Base-by-base conservation (phyloP, 805 yeast species). In the Wickerhamomyces mucosus region DNA sequence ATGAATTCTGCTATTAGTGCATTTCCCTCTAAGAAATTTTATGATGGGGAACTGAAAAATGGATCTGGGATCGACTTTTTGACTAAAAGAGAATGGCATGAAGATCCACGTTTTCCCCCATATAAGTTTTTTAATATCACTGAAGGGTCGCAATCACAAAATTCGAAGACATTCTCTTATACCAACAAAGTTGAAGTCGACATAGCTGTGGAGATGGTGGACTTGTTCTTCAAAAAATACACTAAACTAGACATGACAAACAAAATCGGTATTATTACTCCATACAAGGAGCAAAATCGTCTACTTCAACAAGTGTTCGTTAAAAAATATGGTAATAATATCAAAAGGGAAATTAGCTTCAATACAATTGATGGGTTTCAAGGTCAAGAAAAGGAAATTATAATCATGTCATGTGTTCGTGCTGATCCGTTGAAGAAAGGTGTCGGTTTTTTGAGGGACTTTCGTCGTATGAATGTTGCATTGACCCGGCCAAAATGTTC, bases 361-460 rank as follows among this genome's bases (percentile, higher is more conserved):
- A 86, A 88, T 50, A 85, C 99, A 0, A 86, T 92, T 38, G 99
- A 92, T 66, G 98, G 97, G 1, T 92, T 88, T 53, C 99, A 86
- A 61, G 96, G 95, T 41, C 97, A 92, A 56, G 99, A 92, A 51
- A 92, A 89, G 55, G 96, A 89, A 40, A 74, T 92, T 28, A 84
- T 92, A 39, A 72, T 92, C 29, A 78, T 92, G 65, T 86, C 97
- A 0, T 89, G 97, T 72, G 99, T 92, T 4, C 72, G 98, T 46
- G 95, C 97, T 1, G 79, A 75, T 29, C 63, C 69, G 11, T 70
- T 67, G 7, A 47, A 55, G 9, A 42, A 47, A 20, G 68, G 75
- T 28, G 84, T 89, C 37, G 98, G 97, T 13, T 92, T 92, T 58
- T 67, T 92, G 52, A 78, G 80, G 28, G 99, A 92, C 57, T 69